Evolutionary conservation across 768 basidiomycete genomes (phyloP), one percentile per base, ranked within the genome.

Genomic region (Mrakia blollopis): DNA sequence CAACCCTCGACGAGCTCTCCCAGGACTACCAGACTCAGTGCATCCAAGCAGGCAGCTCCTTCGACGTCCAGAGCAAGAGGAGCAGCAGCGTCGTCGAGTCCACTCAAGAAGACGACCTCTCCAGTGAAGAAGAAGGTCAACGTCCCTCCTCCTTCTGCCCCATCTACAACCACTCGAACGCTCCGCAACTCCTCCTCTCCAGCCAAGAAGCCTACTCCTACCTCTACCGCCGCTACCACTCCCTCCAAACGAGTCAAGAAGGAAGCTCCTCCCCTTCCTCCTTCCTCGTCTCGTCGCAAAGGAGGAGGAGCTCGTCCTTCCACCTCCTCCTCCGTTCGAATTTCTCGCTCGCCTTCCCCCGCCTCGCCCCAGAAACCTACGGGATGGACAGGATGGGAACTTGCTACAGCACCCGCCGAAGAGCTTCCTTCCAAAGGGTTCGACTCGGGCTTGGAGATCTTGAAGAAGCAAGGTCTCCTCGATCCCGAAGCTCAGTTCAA

Each of bases 391-490:
- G 65, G 65, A 68, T 68, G 65, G 65, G 65, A 68, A 37, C 18
- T 68, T 25, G 37, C 65, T 13, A 68, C 37, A 3, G 65, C 13
- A 1, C 65, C 65, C 0, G 23, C 4, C 11, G 65, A 68, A 23
- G 18, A 39, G 9, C 65, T 39, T 44, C 65, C 65, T 68, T 39
- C 18, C 35, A 72, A 72, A 37, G 71, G 71, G 7, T 72, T 35
- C 50, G 28, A 54, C 52, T 72, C 71, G 14, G 71, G 71, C 16
- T 13, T 72, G 14, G 71, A 72, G 35, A 72, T 72, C 54, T 13
- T 72, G 11, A 32, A 72, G 54, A 47, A 39, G 23, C 71, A 72
- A 37, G 71, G 71, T 37, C 71, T 72, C 18, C 35, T 72, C 16
- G 71, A 72, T 13, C 52, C 50, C 2, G 35, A 54, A 7, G 71